A percentile compares a stretch with the other conserved stretches of the same genome.
phyloP scores from a whole-genome alignment of 1,284 basidiomycete genomes.

The Marasmius fiardii region DNA sequence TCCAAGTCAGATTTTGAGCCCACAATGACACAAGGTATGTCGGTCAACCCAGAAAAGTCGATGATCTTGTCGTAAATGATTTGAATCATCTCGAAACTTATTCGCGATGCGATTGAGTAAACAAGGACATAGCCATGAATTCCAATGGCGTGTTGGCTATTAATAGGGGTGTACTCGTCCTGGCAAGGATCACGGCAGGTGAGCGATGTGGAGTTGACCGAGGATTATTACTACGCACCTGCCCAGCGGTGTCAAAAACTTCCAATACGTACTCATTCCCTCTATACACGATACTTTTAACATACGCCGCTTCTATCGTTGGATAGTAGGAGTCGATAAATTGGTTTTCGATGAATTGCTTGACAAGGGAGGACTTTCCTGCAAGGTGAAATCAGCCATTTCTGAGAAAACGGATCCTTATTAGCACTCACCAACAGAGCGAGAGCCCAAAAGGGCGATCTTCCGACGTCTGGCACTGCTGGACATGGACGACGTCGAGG shows the following conservation, averaged over 20 bases:
- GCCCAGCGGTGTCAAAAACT: slow-evolving; percentile 87
- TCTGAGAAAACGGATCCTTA: neutral
- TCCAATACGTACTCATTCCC: slow-evolving; percentile 87
- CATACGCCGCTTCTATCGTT: slow-evolving; percentile 90
- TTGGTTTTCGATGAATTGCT: slow-evolving; percentile 69
- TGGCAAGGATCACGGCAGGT: slow-evolving; percentile 30
- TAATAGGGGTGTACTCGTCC: slow-evolving; percentile 86
- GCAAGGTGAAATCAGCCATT: neutral
- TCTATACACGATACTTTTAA: slow-evolving; percentile 84
- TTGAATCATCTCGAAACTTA: slow-evolving; percentile 95
- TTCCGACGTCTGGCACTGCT: slow-evolving; percentile 36
- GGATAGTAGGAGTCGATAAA: slow-evolving; percentile 88
- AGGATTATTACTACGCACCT: slow-evolving; percentile 30
- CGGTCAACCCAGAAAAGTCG: slow-evolving; percentile 87
- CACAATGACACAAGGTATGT: slow-evolving; percentile 94
- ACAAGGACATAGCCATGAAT: slow-evolving; percentile 89
- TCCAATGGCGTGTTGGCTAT: slow-evolving; percentile 79
- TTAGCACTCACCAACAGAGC: slow-evolving; percentile 67
- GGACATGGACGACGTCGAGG: slow-evolving; percentile 6
- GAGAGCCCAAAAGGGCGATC: slow-evolving; percentile 78
- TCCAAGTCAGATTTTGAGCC: slow-evolving; percentile 92
- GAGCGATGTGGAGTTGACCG: neutral
- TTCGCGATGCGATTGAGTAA: slow-evolving; percentile 90
- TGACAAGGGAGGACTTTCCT: slow-evolving; percentile 81
- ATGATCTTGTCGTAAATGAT: slow-evolving; percentile 98